Evolutionary conservation across 1,284 basidiomycete genomes (phyloP), one percentile per base, ranked within the genome.

Genomic region (Testicularia cyperi): DNA sequence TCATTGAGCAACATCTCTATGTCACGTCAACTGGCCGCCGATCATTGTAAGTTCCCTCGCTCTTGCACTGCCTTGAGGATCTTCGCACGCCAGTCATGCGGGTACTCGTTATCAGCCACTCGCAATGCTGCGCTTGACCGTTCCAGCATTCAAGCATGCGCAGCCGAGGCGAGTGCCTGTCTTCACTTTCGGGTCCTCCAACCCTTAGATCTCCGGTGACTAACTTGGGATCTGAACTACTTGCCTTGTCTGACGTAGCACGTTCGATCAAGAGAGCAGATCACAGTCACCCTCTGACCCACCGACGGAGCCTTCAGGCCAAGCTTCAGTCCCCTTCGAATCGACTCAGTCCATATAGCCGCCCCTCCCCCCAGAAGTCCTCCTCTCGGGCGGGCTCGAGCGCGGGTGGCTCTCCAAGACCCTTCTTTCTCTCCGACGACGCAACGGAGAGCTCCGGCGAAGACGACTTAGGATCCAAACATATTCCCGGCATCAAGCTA

Each of bases 401-500:
- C 39, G 57, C 54, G 10, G 46, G 51, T 31, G 57, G 57, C 18
- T 61, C 57, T 5, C 57, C 51, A 16, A 45, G 57, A 35, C 45
- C 57, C 16, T 43, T 61, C 5, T 56, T 56, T 24, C 23, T 29
- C 12, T 54, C 57, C 21, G 62, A 65, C 35, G 52, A 62, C 38
- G 41, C 47, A 5, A 39, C 49, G 18, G 48, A 43, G 37, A 60
- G 53, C 52, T 60, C 56, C 2, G 52, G 27, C 28, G 53, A 65
- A 15, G 62, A 58, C 62, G 57, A 62, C 31, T 41, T 56, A 12
- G 62, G 49, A 2, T 49, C 49, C 32, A 47, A 55, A 21, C 58
- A 60, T 23, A 46, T 65, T n/a, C 56, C 56, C 19, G 55, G 58
- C 19, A 65, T 65, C 57, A 65, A 65, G 44, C 44, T 65, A 4